Conservation (phyloP, 2,329 filamentous ascomycete genomes). For the Hypomyces perniciosus region DNA sequence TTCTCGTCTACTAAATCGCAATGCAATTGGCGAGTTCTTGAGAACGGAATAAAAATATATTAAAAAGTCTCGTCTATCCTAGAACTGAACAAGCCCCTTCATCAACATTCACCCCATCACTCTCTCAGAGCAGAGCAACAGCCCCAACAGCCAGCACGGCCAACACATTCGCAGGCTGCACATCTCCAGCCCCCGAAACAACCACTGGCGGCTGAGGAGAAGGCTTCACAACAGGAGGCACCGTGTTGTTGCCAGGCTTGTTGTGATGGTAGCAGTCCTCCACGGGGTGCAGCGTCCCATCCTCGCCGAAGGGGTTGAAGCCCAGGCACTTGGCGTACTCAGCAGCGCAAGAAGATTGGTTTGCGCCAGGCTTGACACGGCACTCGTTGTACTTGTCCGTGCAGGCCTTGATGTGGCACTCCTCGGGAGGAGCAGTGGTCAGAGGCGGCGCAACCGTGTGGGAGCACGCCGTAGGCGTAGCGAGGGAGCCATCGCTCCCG, state of each 20-base stretch:
- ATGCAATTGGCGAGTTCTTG: too few relatives aligned
- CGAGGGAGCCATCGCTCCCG: conserved; percentile 12
- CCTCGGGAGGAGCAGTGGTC: neutral
- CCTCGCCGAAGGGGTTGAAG: conserved; percentile 3
- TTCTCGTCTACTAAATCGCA: too few relatives aligned
- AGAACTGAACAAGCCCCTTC: too few relatives aligned
- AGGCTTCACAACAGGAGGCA: neutral
- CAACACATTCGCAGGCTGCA: conserved; percentile 16
- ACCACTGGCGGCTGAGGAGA: conserved; percentile 8
- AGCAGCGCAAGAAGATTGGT: conserved; percentile 1
- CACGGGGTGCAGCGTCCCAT: neutral
- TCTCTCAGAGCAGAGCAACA: conserved; percentile 20
- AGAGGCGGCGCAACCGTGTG: neutral
- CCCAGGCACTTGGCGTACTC: conserved; percentile 6
- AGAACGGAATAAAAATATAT: neutral
- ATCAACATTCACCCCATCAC: too few relatives aligned
- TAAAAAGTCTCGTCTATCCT: too few relatives aligned
- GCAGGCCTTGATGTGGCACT: neutral
- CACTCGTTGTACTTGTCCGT: neutral
- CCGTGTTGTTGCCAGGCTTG: too few relatives aligned
- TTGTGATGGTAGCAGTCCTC: too few relatives aligned
- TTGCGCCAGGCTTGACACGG: neutral
- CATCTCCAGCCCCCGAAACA: conserved; percentile 17
- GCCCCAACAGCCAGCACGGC: conserved; percentile 21
- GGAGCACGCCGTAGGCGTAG: conserved; percentile 14